Conservation (phyloP, 345 rosid species). For the Moringa oleifera region DNA sequence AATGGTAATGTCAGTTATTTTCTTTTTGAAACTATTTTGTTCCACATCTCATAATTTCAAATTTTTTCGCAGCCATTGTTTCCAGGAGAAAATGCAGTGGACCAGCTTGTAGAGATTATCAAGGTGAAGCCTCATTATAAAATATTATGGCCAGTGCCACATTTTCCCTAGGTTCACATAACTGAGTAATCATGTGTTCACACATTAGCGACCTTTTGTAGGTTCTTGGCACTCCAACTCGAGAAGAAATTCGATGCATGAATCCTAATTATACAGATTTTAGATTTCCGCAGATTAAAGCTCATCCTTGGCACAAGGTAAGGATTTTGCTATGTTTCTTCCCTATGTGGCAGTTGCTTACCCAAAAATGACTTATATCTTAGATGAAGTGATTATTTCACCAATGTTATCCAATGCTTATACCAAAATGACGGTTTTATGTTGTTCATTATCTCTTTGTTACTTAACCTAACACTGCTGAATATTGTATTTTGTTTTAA, state of each 20-base stretch:
- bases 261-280: conserved; percentile 79
- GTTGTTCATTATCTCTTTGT: too few species aligned
- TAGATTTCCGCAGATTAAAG: conserved; percentile 73
- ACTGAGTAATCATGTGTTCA: conserved; percentile 1
- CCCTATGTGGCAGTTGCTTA: conserved; percentile 8
- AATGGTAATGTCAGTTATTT: background rate
- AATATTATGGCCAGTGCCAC: background rate
- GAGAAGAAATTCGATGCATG: conserved; percentile 92
- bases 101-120: conserved; percentile 81
- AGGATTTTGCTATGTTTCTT: conserved; percentile 1
- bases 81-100: conserved; percentile 83
- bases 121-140: conserved; percentile 37
- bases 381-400: too few species aligned
- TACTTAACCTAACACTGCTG: too few species aligned
- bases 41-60: background rate
- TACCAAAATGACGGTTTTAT: too few species aligned
- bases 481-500: too few species aligned
- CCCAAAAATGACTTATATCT: background rate
- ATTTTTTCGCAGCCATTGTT: conserved; percentile 51
- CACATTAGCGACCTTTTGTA: conserved; percentile 22
- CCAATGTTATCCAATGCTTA: too few species aligned
- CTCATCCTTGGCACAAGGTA: conserved; percentile 92
- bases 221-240: conserved; percentile 94
- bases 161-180: conserved; percentile 1
- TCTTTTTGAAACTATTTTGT: background rate